Percentiles rank a stretch among this genome's conserved stretches.
These are phyloP conservation scores for Starmerella gropengiesseri DNA, from an alignment of 805 yeast species.

Conservation along the genomic window DNA sequence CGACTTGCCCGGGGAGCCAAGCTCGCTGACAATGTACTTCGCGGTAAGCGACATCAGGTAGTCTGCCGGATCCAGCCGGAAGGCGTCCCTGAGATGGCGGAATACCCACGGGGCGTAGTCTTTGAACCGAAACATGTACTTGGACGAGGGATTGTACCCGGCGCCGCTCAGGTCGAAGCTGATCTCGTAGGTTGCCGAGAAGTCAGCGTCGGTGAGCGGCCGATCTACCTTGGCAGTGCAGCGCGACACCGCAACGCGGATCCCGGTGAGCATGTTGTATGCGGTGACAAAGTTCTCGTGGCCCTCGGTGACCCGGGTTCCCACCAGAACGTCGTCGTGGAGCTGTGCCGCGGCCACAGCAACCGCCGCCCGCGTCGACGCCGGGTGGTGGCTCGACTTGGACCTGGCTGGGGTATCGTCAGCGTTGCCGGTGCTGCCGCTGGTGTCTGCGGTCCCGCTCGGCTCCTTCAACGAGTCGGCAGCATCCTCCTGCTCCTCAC, in stretches of 20 bases:
- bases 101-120: slow-evolving; percentile 94
- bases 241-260: slow-evolving; percentile 85
- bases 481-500: no score
- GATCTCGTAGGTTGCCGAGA: slow-evolving; percentile 59
- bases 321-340: slow-evolving; percentile 47
- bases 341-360: slow-evolving; percentile 19
- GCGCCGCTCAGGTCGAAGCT: slow-evolving; percentile 76
- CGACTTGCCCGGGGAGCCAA: slow-evolving; percentile 93
- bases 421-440: no score
- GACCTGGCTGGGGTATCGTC: neutral
- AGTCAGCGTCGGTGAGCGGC: slow-evolving; percentile 60
- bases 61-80: slow-evolving; percentile 92
- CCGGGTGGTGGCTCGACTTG: neutral
- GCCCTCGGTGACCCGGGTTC: slow-evolving; percentile 80
- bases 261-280: slow-evolving; percentile 94
- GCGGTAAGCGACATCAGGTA: slow-evolving; percentile 86
- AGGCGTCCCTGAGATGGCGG: slow-evolving; percentile 64
- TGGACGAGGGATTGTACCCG: slow-evolving; percentile 83
- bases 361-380: slow-evolving; percentile 14
- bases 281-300: slow-evolving; percentile 90
- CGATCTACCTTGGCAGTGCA: slow-evolving; percentile 73
- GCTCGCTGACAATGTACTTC: slow-evolving; percentile 78
- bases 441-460: no score
- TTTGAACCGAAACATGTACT: slow-evolving; percentile 90
- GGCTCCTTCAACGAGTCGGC: no score